phyloP scores from a whole-genome alignment of 257 asterid species.

The Rubia yunnanensis region DNA sequence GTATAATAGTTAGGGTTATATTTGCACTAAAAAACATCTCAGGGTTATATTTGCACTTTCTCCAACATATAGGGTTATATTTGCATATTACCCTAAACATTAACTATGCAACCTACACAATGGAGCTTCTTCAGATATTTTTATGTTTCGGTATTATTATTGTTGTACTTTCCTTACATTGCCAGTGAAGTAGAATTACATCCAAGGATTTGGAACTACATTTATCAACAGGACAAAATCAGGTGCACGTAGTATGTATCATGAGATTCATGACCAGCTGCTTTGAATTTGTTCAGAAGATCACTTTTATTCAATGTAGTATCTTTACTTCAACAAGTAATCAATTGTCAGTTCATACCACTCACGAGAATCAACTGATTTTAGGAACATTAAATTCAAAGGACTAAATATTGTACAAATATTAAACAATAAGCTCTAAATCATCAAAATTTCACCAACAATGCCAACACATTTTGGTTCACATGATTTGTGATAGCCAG shows the following conservation, averaged over 20 bases:
- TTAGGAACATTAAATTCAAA: not conserved
- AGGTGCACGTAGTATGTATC: not conserved
- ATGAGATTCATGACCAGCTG: not conserved
- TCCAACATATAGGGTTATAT: too few species aligned
- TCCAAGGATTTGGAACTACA: not conserved
- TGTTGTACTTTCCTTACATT: not conserved
- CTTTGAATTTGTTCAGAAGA: not conserved
- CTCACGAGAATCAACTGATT: not conserved
- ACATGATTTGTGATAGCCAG: too few species aligned
- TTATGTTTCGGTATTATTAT: too few species aligned
- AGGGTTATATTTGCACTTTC: too few species aligned
- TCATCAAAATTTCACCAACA: not conserved
- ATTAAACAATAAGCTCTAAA: too few species aligned
- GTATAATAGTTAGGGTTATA: too few species aligned
- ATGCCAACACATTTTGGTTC: not conserved
- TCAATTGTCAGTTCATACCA: not conserved
- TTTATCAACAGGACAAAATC: conserved; percentile 1
- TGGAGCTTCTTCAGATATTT: too few species aligned
- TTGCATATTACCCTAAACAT: too few species aligned
- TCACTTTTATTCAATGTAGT: not conserved
- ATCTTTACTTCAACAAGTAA: not conserved
- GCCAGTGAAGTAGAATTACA: not conserved
- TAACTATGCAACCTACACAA: too few species aligned
- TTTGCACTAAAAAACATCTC: too few species aligned
- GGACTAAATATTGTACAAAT: not conserved